Evolutionary conservation across 345 rosid genomes (phyloP).

Genomic region (Mangifera indica): DNA sequence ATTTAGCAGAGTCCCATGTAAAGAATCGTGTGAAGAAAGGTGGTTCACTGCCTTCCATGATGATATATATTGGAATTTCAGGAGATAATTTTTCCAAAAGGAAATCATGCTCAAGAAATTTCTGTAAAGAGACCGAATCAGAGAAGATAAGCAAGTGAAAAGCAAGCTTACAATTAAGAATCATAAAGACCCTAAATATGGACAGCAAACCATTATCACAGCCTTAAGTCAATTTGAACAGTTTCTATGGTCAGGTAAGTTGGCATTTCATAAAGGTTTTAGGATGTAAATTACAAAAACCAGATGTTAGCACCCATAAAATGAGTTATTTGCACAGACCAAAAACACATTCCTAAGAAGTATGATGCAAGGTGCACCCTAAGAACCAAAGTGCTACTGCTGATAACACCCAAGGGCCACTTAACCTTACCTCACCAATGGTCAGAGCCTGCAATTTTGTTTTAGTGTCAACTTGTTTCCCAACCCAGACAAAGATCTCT

Average conservation of each 20-base stretch:
- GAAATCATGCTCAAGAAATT: slow-evolving; percentile 75
- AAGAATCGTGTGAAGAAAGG: slow-evolving; percentile 93
- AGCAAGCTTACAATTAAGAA: background rate
- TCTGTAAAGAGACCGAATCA: slow-evolving; percentile 42
- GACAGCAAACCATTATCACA: background rate
- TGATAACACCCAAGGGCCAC: background rate
- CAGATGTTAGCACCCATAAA: background rate
- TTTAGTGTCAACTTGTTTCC: slow-evolving; percentile 83
- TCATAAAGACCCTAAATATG: background rate
- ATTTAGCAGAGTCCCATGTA: slow-evolving; percentile 87
- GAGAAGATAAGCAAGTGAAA: slow-evolving; percentile 12
- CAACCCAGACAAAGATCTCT: slow-evolving; percentile 91
- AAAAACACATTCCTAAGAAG: background rate
- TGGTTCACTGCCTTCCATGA: slow-evolving; percentile 91
- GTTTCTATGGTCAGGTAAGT: background rate
- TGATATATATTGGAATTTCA: slow-evolving; percentile 71
- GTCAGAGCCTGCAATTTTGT: slow-evolving; percentile 60
- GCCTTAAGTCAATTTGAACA: background rate
- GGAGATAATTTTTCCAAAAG: slow-evolving; percentile 64
- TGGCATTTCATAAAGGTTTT: slow-evolving; percentile 1
- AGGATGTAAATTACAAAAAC: background rate
- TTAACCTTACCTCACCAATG: slow-evolving; percentile 74
- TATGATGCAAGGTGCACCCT: slow-evolving; percentile 6
- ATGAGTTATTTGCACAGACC: background rate
- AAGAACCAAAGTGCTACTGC: background rate